Conservation (phyloP, 2,329 filamentous ascomycete genomes). For the Coniochaeta sp. region DNA sequence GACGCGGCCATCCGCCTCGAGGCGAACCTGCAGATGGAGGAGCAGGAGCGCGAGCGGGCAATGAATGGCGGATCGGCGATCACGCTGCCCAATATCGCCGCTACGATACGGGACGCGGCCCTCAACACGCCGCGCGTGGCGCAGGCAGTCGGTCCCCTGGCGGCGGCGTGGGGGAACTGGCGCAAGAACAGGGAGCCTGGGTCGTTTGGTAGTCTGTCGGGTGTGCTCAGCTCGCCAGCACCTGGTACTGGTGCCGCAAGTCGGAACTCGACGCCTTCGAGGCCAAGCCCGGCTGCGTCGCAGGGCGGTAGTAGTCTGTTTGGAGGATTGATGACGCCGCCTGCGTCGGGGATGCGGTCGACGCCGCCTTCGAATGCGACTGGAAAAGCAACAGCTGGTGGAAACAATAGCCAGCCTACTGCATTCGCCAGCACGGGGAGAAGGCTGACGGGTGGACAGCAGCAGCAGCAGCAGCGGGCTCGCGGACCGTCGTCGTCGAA, state of each 20-base stretch:
- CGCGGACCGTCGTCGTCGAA: conserved; percentile 20
- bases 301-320: conserved; percentile 58
- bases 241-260: conserved; percentile 7
- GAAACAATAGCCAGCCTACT: conserved; percentile 39
- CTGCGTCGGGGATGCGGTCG: conserved; percentile 64
- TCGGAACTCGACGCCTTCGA: conserved; percentile 49
- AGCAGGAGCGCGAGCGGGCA: conserved; percentile 85
- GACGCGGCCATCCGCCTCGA: conserved; percentile 90
- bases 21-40: conserved; percentile 95
- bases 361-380: conserved; percentile 36
- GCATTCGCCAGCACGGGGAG: conserved; percentile 55
- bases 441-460: conserved; percentile 41
- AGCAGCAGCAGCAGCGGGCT: conserved; percentile 24
- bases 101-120: conserved; percentile 68
- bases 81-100: conserved; percentile 68
- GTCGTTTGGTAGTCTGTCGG: conserved; percentile 37
- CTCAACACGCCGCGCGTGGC: conserved; percentile 78
- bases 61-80: conserved; percentile 62
- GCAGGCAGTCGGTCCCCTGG: conserved; percentile 66
- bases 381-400: too few relatives aligned
- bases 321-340: conserved; percentile 83
- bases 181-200: conserved; percentile 57
- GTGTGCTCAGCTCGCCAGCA: conserved; percentile 36
- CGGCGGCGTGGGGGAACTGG: conserved; percentile 98
- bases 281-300: conserved; percentile 43